These are phyloP conservation scores for Fraxinus cuspidata DNA, from an alignment of 257 asterid genomes.

Conservation along the genomic window DNA sequence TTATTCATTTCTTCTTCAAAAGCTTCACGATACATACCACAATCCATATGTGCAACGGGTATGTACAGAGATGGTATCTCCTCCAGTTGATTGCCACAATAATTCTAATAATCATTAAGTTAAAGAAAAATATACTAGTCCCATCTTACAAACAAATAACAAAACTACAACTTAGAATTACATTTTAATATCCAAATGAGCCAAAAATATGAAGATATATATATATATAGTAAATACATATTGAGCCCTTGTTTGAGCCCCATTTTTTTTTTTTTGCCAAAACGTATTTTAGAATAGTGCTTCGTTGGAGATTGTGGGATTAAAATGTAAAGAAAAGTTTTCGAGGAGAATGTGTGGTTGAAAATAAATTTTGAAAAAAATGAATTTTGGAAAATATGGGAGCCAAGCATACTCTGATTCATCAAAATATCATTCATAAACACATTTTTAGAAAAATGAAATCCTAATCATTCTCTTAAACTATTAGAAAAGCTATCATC, in stretches of 20 bases:
- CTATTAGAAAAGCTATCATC: conserved; percentile 35
- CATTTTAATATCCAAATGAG: background rate
- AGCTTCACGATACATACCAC: conserved; percentile 62
- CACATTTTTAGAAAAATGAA: background rate
- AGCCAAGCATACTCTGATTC: background rate
- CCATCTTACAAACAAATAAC: background rate
- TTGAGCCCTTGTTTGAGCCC: too few relatives aligned
- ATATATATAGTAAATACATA: too few relatives aligned
- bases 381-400: too few relatives aligned
- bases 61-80: conserved; percentile 67
- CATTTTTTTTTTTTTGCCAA: too few relatives aligned
- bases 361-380: too few relatives aligned
- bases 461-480: background rate
- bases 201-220: background rate
- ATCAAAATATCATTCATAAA: background rate
- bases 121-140: background rate
- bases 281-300: too few relatives aligned
- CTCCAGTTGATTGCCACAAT: conserved; percentile 94
- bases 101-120: conserved; percentile 42
- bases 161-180: background rate
- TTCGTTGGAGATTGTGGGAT: too few relatives aligned
- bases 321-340: too few relatives aligned
- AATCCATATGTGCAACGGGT: conserved; percentile 95
- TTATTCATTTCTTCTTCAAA: conserved; percentile 5
- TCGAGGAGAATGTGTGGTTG: too few relatives aligned